Evolutionary conservation across 2,329 filamentous ascomycete genomes (phyloP).

Genomic region (Phyllosticta ampelicida): DNA sequence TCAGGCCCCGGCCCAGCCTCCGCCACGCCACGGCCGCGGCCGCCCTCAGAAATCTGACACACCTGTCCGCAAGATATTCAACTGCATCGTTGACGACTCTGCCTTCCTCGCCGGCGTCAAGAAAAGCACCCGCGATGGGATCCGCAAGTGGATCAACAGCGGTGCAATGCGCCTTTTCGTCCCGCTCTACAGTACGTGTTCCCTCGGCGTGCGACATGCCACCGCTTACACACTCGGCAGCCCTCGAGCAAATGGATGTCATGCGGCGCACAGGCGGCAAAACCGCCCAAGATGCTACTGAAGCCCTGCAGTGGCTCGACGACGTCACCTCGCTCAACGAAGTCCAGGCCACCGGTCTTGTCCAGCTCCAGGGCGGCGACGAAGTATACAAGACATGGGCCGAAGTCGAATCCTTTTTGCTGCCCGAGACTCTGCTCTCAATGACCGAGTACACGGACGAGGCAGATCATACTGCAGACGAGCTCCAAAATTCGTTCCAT

Average conservation of each 20-base stretch:
- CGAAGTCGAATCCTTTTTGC: slow-evolving; percentile 38
- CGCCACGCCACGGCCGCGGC: neutral
- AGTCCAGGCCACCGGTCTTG: slow-evolving; percentile 22
- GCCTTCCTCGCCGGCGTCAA: slow-evolving; percentile 41
- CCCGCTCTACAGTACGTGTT: slow-evolving; percentile 37
- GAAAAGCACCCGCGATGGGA: slow-evolving; percentile 41
- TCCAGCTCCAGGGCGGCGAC: slow-evolving; percentile 38
- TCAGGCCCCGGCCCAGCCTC: slow-evolving; percentile 1
- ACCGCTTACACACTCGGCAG: slow-evolving; percentile 22
- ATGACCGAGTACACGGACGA: slow-evolving; percentile 34
- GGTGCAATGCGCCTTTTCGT: slow-evolving; percentile 41
- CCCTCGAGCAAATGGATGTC: slow-evolving; percentile 35
- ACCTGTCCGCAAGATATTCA: slow-evolving; percentile 38
- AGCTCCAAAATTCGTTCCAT: slow-evolving; percentile 28
- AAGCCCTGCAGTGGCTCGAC: slow-evolving; percentile 42
- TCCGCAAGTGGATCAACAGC: slow-evolving; percentile 41
- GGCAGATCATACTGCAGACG: slow-evolving; percentile 25
- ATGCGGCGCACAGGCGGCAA: slow-evolving; percentile 33
- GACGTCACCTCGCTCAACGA: slow-evolving; percentile 37
- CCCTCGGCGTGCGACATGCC: slow-evolving; percentile 2
- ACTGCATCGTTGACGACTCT: slow-evolving; percentile 43
- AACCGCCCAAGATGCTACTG: slow-evolving; percentile 35
- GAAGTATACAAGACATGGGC: slow-evolving; percentile 38
- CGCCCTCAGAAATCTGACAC: slow-evolving; percentile 8
- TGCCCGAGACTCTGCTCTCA: slow-evolving; percentile 39